These are phyloP conservation scores for Elongisporangium anandrum DNA, from an alignment of 352 stramenopile species.

Conservation along the genomic window DNA sequence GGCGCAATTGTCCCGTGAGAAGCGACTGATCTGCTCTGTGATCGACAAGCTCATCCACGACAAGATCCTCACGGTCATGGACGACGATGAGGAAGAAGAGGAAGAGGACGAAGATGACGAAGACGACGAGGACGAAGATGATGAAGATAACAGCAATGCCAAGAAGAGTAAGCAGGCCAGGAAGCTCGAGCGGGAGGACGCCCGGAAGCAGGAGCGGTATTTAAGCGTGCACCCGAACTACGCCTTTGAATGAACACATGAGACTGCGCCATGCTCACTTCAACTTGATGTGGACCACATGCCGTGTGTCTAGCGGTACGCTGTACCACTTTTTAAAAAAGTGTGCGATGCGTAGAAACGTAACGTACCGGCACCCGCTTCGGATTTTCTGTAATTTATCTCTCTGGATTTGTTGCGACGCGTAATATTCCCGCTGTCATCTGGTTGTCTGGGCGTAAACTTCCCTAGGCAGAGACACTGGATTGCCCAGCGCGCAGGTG, in stretches of 20 bases:
- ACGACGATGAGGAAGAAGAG: conserved; percentile 48
- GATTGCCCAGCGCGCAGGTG: background rate
- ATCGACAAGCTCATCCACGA: conserved; percentile 80
- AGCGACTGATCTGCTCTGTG: conserved; percentile 79
- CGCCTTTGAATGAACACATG: conserved; percentile 54
- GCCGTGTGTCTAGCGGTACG: background rate
- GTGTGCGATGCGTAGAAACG: background rate
- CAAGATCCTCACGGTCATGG: conserved; percentile 70
- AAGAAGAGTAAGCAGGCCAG: conserved; percentile 11
- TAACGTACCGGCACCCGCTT: background rate
- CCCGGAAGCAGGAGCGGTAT: conserved; percentile 63
- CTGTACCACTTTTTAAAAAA: background rate
- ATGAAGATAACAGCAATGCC: conserved; percentile 16
- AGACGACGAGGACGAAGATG: conserved; percentile 11
- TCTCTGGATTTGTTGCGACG: background rate
- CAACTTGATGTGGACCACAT: background rate
- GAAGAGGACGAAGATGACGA: conserved; percentile 18
- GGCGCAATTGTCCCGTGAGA: conserved; percentile 67
- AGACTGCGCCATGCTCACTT: too few relatives aligned
- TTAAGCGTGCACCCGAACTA: conserved; percentile 81
- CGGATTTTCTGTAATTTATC: background rate
- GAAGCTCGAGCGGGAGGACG: conserved; percentile 39
- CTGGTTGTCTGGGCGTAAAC: background rate
- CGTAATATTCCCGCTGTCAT: background rate
- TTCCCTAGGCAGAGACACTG: background rate